Conservation (phyloP, 805 yeast species). For the Candida ficus region DNA sequence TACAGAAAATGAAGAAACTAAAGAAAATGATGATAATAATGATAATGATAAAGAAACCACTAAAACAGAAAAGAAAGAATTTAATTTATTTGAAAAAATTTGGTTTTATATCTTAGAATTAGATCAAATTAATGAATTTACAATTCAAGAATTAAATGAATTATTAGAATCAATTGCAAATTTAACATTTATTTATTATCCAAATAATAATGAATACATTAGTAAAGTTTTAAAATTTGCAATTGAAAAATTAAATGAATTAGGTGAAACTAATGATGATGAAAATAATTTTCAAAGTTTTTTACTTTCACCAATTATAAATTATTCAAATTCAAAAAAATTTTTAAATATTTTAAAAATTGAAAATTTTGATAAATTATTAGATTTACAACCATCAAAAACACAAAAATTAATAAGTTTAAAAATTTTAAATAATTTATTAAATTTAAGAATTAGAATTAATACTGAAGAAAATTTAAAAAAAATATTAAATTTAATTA, state of each 20-base stretch:
- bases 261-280: constrained; percentile 23
- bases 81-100: constrained; percentile 54
- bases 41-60: constrained; percentile 8
- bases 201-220: constrained; percentile 53
- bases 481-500: constrained; percentile 54
- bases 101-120: constrained; percentile 60
- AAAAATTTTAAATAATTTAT: constrained; percentile 54
- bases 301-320: constrained; percentile 43
- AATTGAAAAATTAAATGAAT: constrained; percentile 31
- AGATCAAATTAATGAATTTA: constrained; percentile 51
- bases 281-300: constrained; percentile 35
- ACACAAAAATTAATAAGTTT: constrained; percentile 56
- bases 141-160: constrained; percentile 58
- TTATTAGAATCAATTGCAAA: constrained; percentile 62
- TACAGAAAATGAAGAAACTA: constrained; percentile 14
- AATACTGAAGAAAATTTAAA: constrained; percentile 44
- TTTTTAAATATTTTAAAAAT: constrained; percentile 35
- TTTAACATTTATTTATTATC: constrained; percentile 63
- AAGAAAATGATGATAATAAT: constrained; percentile 6
- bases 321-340: constrained; percentile 21
- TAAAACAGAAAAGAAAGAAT: constrained; percentile 3
- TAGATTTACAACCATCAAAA: constrained; percentile 43
- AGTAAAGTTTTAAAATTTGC: constrained; percentile 59
- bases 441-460: constrained; percentile 35
- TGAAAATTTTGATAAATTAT: constrained; percentile 48